Base-by-base conservation (phyloP, 768 basidiomycete genomes). In the Tephrocybe rancida region DNA sequence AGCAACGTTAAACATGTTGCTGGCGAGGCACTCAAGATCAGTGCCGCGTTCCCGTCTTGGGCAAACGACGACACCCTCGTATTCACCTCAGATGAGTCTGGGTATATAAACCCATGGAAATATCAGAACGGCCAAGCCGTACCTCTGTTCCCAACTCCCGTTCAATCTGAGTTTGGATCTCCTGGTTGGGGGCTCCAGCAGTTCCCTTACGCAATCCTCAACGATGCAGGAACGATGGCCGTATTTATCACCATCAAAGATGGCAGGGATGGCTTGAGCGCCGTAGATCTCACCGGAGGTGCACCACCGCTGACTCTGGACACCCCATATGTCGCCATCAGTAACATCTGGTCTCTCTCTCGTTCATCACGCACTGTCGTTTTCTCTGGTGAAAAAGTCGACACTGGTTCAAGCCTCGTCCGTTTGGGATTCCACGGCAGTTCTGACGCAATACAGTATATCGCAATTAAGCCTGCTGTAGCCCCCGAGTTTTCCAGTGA, bases 71-170 rank as follows among this genome's bases (percentile, higher is more conserved):
- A 81, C 26, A 74, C 67, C 3, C 71, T 92, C 34, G 69, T 87
- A 42, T 90, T 85, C 69, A 82, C 84, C 6, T 79, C 75, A 27
- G 90, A 92, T 58, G 72, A 74, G 49, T 80, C 82, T 14, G 87
- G 86, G 0, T 92, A 77, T 63, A 76, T 81, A 52, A 88, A 91
- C 61, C 86, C 90, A 0, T 90, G 82, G 78, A 74, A 62, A 21
- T 85, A 80, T 22, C 22, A 58, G 2, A 61, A 70, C 4, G 68
- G 69, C 14, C 65, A 68, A 9, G 58, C 72, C 4, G 44, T 64
- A 0, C 64, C 82, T 0, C 61, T 81, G 14, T 75, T 87, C 32
- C 57, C 71, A 2, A 45, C 63, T 26, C 71, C 83, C 0, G 60
- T 85, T 19, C 44, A 65, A 0, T 74, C 86, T 50, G 88, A 88